Evolutionary conservation across 768 basidiomycete species (phyloP), one percentile per base, ranked within the genome.

Genomic region (Roridomyces roridus): DNA sequence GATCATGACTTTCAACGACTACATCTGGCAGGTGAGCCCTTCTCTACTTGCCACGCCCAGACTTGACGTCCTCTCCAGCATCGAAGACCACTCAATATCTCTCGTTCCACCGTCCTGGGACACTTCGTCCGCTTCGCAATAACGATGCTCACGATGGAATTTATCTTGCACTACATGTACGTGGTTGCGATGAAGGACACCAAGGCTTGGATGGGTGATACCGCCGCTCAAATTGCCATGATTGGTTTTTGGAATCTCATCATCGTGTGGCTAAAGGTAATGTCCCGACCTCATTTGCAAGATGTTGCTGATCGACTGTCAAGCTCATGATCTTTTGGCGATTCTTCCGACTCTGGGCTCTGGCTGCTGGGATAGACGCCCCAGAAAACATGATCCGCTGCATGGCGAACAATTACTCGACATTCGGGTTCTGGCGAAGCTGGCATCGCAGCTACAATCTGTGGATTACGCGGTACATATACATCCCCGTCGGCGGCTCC

Each of bases 341-440:
- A 11, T 97, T 97, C 78, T 98, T 98, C 78, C 90, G 96, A 2
- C 74, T 97, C 18, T 98, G 96, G 94, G 89, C 96, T 3, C 76
- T 98, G 20, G 70, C 85, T 50, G 92, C 94, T 65, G 92, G 92
- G 0, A 82, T 98, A 29, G 93, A 97, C 65, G 91, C 94, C 0
- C 97, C 96, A 0, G 97, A 99, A 72, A 99, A 99, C 72, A 97
- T 98, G 97, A 83, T 99, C 12, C 84, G 97, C n/a, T 98, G 97
- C 67, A 90, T 98, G 87, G 91, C 87, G 20, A 99, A 98, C 71
- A 98, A 98, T 70, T 98, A 98, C 69, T 97, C 96, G 1, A 84
- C 87, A 0, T 70, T 88, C 10, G 94, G 94, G 0, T 98, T 99
- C 72, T 98, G 97, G 97, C 75, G 94, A 60, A 89, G 88, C 61